These are phyloP conservation scores for Trametes cingulata DNA, from an alignment of 768 basidiomycete species.

Conservation along the genomic window DNA sequence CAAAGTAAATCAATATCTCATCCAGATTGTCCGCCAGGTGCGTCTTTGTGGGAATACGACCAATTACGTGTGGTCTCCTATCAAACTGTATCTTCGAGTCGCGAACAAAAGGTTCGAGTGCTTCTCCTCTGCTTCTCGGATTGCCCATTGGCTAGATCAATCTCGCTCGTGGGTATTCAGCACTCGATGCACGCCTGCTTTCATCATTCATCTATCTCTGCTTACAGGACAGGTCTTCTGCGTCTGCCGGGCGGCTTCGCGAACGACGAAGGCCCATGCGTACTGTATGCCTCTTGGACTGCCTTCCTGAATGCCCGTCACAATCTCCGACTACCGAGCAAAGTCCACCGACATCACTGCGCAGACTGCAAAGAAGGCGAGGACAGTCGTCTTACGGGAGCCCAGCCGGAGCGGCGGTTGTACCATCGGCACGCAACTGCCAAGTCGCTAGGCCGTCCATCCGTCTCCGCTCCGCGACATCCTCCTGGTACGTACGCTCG, in stretches of 20 bases:
- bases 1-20: neutral
- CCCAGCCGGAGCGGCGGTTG: neutral
- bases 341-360: neutral
- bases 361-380: neutral
- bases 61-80: constrained; percentile 18
- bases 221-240: constrained; percentile 6
- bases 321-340: constrained; percentile 17
- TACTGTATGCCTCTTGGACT: neutral
- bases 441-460: neutral
- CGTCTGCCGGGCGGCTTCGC: constrained; percentile 2
- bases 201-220: constrained; percentile 16
- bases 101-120: constrained; percentile 10
- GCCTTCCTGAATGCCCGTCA: constrained; percentile 5
- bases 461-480: neutral
- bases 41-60: neutral
- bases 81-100: constrained; percentile 13
- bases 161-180: constrained; percentile 9
- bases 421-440: neutral
- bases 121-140: neutral
- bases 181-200: constrained; percentile 1
- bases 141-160: constrained; percentile 9
- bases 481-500: neutral
- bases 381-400: neutral
- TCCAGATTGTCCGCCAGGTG: neutral
- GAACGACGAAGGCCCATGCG: constrained; percentile 6